Percentiles rank a stretch among this genome's conserved stretches.
Conservation (phyloP, 2,329 filamentous ascomycete genomes). For the Nothophaeocryptopus gaeumannii region DNA sequence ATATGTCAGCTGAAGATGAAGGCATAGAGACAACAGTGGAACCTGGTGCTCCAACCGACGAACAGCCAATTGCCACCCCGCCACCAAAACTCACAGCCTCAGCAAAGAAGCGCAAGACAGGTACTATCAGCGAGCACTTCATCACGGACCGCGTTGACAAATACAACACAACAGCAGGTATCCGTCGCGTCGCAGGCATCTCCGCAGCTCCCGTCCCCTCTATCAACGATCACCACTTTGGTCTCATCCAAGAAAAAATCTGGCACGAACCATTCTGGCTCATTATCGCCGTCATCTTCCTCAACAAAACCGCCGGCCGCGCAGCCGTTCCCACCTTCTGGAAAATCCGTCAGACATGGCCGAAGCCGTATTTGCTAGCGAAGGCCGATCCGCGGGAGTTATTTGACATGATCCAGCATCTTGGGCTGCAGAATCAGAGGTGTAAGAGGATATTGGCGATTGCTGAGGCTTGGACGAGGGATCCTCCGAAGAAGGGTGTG, state of each 20-base stretch:
- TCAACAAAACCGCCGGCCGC: slow-evolving; percentile 74
- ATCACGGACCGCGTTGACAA: slow-evolving; percentile 31
- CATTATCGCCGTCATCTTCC: slow-evolving; percentile 77
- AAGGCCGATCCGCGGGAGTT: slow-evolving; percentile 57
- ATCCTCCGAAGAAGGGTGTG: slow-evolving; percentile 59
- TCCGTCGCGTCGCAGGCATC: slow-evolving; percentile 31
- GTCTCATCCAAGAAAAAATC: slow-evolving; percentile 79
- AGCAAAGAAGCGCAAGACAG: slow-evolving; percentile 18
- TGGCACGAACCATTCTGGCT: slow-evolving; percentile 73
- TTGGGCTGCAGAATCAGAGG: slow-evolving; percentile 69
- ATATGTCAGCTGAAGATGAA: no score
- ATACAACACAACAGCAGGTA: slow-evolving; percentile 29
- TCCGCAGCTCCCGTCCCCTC: slow-evolving; percentile 63
- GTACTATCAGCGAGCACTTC: slow-evolving; percentile 28
- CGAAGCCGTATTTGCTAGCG: slow-evolving; percentile 62
- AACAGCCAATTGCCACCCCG: no score
- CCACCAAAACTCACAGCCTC: background rate
- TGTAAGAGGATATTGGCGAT: slow-evolving; percentile 67
- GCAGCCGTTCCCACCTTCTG: slow-evolving; percentile 75
- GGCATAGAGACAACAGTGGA: background rate
- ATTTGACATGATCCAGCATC: slow-evolving; percentile 60
- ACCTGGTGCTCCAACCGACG: background rate
- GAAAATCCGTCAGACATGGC: slow-evolving; percentile 64
- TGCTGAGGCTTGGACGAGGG: slow-evolving; percentile 64
- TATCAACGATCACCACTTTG: slow-evolving; percentile 63